A percentile compares a stretch with the other conserved stretches of the same genome.
Evolutionary conservation across 169 alveolate genomes (phyloP).

Genomic region (Plasmodium cynomolgi): DNA sequence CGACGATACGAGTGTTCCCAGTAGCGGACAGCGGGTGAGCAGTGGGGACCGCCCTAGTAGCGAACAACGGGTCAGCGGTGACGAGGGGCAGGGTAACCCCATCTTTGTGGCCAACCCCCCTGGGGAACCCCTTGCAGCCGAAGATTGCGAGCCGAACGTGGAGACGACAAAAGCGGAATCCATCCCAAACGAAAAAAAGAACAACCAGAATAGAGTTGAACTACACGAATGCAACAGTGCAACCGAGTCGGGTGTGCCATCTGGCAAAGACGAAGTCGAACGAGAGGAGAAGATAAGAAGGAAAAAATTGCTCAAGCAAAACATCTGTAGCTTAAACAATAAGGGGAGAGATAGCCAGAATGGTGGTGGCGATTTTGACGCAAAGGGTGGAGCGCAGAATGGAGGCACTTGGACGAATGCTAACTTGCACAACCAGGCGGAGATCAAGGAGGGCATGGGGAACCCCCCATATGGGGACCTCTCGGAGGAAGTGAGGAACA

Average conservation of each 20-base stretch:
- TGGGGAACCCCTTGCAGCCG: not conserved
- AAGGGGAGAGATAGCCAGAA: not conserved
- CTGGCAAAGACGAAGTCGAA: constrained; percentile 4
- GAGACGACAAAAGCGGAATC: not conserved
- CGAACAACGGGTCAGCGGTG: not conserved
- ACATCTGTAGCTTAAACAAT: constrained; percentile 35
- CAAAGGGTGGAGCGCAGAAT: not conserved
- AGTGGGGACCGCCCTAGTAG: not conserved
- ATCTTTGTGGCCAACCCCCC: not conserved
- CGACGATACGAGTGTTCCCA: not conserved
- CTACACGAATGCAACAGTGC: not conserved
- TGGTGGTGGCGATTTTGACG: not conserved
- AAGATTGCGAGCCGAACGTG: not conserved
- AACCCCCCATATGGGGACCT: not conserved
- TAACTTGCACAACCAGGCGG: not conserved
- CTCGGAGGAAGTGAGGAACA: constrained; percentile 1
- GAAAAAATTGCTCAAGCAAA: constrained; percentile 31
- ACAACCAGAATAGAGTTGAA: not conserved
- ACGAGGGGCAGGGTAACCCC: not conserved
- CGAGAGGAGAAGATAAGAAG: constrained; percentile 30
- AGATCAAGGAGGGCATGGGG: not conserved
- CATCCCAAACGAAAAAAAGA: not conserved
- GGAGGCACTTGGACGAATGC: not conserved
- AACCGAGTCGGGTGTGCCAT: not conserved
- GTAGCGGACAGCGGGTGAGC: not conserved